phyloP scores from a whole-genome alignment of 2,329 filamentous ascomycete genomes.

The Epichloe amarillans region DNA sequence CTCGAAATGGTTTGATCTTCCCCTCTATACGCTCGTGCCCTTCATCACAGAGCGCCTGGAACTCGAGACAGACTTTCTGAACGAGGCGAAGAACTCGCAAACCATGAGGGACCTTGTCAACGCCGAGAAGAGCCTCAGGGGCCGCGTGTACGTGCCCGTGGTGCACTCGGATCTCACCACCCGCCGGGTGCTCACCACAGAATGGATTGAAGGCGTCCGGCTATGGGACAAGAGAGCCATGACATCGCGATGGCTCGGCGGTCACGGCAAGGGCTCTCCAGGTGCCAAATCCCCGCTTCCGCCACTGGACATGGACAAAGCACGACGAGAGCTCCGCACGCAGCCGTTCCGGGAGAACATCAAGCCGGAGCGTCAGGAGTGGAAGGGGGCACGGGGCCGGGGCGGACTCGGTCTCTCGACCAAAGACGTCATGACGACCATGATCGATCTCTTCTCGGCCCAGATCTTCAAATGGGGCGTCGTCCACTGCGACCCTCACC shows the following conservation, averaged over 20 bases:
- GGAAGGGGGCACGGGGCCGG: constrained; percentile 57
- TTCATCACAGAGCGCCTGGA: constrained; percentile 87
- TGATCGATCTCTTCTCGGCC: constrained; percentile 91
- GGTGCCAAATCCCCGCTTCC: constrained; percentile 57
- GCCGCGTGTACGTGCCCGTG: constrained; percentile 76
- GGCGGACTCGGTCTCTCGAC: constrained; percentile 75
- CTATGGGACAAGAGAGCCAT: constrained; percentile 86
- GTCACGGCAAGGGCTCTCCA: constrained; percentile 61
- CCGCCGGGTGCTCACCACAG: constrained; percentile 76
- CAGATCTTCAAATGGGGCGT: constrained; percentile 97
- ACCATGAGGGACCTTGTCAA: constrained; percentile 68
- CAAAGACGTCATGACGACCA: constrained; percentile 87
- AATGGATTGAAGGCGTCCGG: constrained; percentile 93
- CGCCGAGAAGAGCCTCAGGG: constrained; percentile 60
- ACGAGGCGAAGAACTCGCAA: constrained; percentile 80
- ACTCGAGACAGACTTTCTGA: constrained; percentile 87
- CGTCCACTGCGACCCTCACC: constrained; percentile 93
- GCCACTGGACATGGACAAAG: constrained; percentile 31
- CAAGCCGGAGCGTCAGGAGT: constrained; percentile 69
- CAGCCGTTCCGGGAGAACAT: constrained; percentile 44
- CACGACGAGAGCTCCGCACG: constrained; percentile 33
- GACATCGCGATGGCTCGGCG: constrained; percentile 64
- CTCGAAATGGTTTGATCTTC: constrained; percentile 82
- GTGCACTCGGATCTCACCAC: constrained; percentile 75
- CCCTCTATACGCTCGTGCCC: constrained; percentile 78